phyloP scores from a whole-genome alignment of 1,284 basidiomycete species.

The Trametes hirsuta region DNA sequence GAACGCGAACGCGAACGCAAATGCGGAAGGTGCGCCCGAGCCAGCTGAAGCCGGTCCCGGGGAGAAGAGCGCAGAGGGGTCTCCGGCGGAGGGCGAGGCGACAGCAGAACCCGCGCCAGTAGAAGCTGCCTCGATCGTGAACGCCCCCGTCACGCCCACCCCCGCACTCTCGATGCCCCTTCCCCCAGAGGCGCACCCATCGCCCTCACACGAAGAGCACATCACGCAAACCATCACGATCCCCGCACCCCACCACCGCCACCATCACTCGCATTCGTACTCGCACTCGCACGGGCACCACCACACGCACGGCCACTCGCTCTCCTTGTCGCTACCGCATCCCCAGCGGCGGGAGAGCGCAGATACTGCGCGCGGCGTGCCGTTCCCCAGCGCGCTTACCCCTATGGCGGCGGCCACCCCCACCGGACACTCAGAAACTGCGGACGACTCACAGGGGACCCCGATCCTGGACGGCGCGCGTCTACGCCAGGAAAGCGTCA shows the following conservation, averaged over 20 bases:
- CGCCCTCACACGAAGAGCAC: conserved; percentile 21
- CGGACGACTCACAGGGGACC: conserved; percentile 3
- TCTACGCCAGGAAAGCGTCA: conserved; percentile 13
- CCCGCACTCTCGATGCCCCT: conserved; percentile 12
- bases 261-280: conserved; percentile 20
- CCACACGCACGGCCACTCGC: conserved; percentile 22
- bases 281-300: conserved; percentile 18
- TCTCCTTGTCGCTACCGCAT: conserved; percentile 14
- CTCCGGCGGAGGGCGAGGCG: conserved; percentile 8
- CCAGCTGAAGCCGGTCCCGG: conserved; percentile 31
- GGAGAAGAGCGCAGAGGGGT: conserved; percentile 2
- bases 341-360: conserved; percentile 31
- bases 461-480: neutral
- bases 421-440: neutral
- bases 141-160: conserved; percentile 9
- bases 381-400: neutral
- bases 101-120: conserved; percentile 8
- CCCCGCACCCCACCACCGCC: conserved; percentile 26
- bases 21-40: conserved; percentile 17
- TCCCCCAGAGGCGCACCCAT: neutral
- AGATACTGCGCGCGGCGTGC: conserved; percentile 29
- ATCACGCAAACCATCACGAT: conserved; percentile 31
- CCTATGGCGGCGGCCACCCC: conserved; percentile 5
- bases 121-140: neutral
- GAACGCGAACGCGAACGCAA: conserved; percentile 5